Evolutionary conservation across 768 basidiomycete species (phyloP).

Genomic region (Lactifluus pinguis): DNA sequence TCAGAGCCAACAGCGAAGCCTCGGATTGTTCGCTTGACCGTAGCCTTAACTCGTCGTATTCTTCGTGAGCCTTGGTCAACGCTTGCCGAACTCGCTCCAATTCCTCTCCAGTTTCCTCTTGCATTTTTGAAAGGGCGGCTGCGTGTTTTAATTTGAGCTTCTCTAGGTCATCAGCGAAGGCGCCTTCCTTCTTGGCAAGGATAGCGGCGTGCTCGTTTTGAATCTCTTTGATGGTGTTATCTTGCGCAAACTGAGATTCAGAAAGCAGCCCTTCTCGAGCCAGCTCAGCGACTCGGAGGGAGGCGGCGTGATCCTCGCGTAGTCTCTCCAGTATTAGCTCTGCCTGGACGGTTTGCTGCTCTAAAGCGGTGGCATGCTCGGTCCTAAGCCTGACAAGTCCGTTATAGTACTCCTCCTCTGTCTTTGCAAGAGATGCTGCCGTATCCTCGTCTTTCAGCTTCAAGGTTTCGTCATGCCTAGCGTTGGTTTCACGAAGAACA

Average conservation of each 20-base stretch:
- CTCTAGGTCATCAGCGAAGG: constrained; percentile 57
- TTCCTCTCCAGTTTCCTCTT: constrained; percentile 46
- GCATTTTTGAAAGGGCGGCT: constrained; percentile 39
- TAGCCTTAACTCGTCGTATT: constrained; percentile 29
- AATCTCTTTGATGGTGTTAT: constrained; percentile 50
- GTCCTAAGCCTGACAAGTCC: constrained; percentile 65
- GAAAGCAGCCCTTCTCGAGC: constrained; percentile 64
- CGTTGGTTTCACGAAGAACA: constrained; percentile 37
- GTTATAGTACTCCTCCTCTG: constrained; percentile 78
- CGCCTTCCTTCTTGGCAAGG: constrained; percentile 54
- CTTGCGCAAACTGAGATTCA: constrained; percentile 63
- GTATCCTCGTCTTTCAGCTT: constrained; percentile 56
- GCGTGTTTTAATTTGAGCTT: constrained; percentile 59
- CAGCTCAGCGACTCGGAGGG: constrained; percentile 66
- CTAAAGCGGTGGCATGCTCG: constrained; percentile 60
- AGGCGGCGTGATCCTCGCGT: constrained; percentile 66
- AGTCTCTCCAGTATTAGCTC: constrained; percentile 58
- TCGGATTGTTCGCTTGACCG: constrained; percentile 41
- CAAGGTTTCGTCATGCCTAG: constrained; percentile 46
- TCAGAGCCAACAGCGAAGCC: constrained; percentile 35
- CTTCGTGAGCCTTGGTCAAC: constrained; percentile 39
- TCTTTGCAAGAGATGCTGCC: constrained; percentile 49
- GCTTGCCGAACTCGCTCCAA: constrained; percentile 38
- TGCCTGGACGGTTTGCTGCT: constrained; percentile 50
- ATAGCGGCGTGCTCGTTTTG: constrained; percentile 67